A percentile compares a stretch with the other conserved stretches of the same genome.
Evolutionary conservation across 2,329 filamentous ascomycete species (phyloP).

Genomic region (Ambrosiella beaveri): DNA sequence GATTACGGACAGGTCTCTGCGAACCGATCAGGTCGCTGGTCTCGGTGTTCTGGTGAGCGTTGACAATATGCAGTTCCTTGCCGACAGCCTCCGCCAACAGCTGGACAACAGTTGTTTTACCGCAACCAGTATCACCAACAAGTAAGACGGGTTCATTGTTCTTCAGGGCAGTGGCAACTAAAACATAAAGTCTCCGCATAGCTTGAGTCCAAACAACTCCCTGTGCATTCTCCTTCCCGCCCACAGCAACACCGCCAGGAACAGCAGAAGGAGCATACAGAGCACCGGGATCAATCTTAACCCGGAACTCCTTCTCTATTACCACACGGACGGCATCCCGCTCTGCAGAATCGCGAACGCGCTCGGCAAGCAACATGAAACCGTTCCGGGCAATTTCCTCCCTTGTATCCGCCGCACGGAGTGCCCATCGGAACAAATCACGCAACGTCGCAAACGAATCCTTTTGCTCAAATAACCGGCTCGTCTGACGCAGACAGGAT

Average conservation of each 20-base stretch:
- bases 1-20: constrained; percentile 78
- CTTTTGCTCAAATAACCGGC: constrained; percentile 86
- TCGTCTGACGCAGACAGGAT: constrained; percentile 75
- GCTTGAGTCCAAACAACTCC: constrained; percentile 85
- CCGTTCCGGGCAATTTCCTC: constrained; percentile 83
- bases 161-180: constrained; percentile 70
- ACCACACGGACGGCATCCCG: constrained; percentile 67
- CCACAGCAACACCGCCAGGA: constrained; percentile 22
- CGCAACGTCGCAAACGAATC: constrained; percentile 91
- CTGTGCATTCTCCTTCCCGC: constrained; percentile 33
- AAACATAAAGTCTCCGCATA: constrained; percentile 78
- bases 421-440: constrained; percentile 90
- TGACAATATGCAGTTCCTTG: constrained; percentile 72
- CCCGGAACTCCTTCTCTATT: constrained; percentile 81
- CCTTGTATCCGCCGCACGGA: constrained; percentile 66
- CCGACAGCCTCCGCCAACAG: constrained; percentile 66
- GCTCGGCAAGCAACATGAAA: constrained; percentile 89
- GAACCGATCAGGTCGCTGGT: constrained; percentile 94
- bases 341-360: constrained; percentile 83
- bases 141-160: constrained; percentile 90
- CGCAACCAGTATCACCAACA: constrained; percentile 91
- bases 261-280: constrained; percentile 47
- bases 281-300: constrained; percentile 54
- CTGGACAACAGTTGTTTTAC: constrained; percentile 94
- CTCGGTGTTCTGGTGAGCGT: constrained; percentile 96